phyloP scores from a whole-genome alignment of 2,329 filamentous ascomycete species.

The Aspergillus terreus region DNA sequence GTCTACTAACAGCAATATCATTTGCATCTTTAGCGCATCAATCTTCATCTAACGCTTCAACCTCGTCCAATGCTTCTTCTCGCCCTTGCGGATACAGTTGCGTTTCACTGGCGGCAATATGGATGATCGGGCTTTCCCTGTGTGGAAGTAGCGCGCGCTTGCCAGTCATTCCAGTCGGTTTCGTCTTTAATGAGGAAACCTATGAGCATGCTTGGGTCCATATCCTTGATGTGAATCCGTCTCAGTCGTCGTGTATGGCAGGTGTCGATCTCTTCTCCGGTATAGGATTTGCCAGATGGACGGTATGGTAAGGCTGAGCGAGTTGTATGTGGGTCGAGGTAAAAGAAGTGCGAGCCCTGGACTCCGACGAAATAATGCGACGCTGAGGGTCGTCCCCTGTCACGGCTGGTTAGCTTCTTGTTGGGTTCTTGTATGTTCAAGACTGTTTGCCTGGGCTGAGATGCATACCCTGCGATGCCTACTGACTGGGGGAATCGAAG shows the following conservation, averaged over 20 bases:
- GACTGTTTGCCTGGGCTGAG: not conserved
- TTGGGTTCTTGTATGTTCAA: not conserved
- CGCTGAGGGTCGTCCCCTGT: slow-evolving; percentile 83
- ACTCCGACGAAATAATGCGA: slow-evolving; percentile 74
- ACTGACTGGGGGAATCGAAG: slow-evolving; percentile 90
- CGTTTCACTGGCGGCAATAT: slow-evolving; percentile 67
- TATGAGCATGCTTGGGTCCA: slow-evolving; percentile 98
- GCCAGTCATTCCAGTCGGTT: slow-evolving; percentile 81
- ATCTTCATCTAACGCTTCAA: slow-evolving; percentile 78
- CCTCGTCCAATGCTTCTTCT: slow-evolving; percentile 77
- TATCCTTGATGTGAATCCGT: slow-evolving; percentile 78
- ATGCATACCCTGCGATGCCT: slow-evolving; percentile 80
- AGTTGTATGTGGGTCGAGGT: slow-evolving; percentile 89
- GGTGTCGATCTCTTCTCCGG: slow-evolving; percentile 68
- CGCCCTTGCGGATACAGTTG: slow-evolving; percentile 57
- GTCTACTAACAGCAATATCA: too few relatives aligned
- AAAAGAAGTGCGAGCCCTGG: slow-evolving; percentile 80
- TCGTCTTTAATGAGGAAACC: slow-evolving; percentile 83
- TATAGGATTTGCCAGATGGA: slow-evolving; percentile 48
- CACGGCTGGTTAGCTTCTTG: slow-evolving; percentile 7
- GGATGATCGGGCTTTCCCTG: slow-evolving; percentile 82
- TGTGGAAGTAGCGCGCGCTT: slow-evolving; percentile 67
- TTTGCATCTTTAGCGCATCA: slow-evolving; percentile 23
- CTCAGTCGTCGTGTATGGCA: slow-evolving; percentile 86
- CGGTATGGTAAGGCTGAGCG: slow-evolving; percentile 69